Base-by-base conservation (phyloP, 1,284 basidiomycete genomes). In the Microbotryomycetes sp. region DNA sequence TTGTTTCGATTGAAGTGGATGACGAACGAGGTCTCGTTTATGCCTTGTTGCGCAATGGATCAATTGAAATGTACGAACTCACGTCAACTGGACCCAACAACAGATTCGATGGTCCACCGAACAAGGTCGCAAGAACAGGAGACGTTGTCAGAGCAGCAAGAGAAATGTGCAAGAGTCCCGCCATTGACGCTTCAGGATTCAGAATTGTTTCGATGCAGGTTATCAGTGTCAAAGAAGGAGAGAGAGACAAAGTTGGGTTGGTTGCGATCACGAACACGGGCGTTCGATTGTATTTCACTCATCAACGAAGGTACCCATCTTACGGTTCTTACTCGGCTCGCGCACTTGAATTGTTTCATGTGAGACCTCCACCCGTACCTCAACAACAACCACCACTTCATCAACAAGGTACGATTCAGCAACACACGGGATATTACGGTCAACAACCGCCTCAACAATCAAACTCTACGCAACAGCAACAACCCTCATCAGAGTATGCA, bases 261-360 rank as follows among this genome's bases (percentile, higher is more conserved):
- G 79, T 94, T 55, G 91, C 87, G 1, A 78, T 92, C 54, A 89
- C 90, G 22, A 79, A 80, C 22, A 90, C 86, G 60, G 89, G 87
- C 14, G 82, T 87, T 3, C 83, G 89, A 54, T 78, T 92, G 5
- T 92, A 88, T 77, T 90, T 92, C 72, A 82, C 84, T 16, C 68
- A 72, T 59, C 70, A 67, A 52, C 81, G 72, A 19, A 63, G 71
- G 7, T 69, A 71, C 53, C 71, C 69, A 51, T 68, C 62, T 48
- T 74, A 70, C 30, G 64, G 65, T 0, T 49, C 58, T 1, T 59
- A 48, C 57, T 52, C 62, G 16, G 61, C 60, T 15, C 58, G 64
- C n/a, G 80, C 56, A 72, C 89, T 68, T 80, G 73, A 86, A 63
- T 80, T 92, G 26, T 73, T 82, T 32, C 89, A 92, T 72, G 84